phyloP scores from a whole-genome alignment of 768 basidiomycete genomes.

The Suillus weaverae region DNA sequence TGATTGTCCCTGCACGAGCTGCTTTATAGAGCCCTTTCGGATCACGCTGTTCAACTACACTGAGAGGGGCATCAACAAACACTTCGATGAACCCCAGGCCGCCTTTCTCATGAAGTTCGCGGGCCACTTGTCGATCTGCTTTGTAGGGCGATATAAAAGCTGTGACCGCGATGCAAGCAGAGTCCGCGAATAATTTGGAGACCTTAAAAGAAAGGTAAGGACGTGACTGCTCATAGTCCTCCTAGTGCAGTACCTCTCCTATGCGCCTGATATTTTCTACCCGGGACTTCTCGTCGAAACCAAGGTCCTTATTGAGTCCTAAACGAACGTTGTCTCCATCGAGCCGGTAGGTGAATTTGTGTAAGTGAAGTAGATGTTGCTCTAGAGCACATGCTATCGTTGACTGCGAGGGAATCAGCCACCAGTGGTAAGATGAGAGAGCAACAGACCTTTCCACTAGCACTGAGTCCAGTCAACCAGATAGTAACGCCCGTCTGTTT shows the following conservation, averaged over 20 bases:
- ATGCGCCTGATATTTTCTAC: constrained; percentile 97
- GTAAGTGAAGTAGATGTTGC: constrained; percentile 86
- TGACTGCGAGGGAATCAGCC: constrained; percentile 52
- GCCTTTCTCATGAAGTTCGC: constrained; percentile 74
- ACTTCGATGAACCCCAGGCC: constrained; percentile 89
- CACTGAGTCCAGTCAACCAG: constrained; percentile 96
- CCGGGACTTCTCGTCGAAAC: constrained; percentile 88
- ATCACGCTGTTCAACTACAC: constrained; percentile 87
- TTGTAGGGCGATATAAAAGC: constrained; percentile 99
- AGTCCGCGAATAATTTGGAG: constrained; percentile 89
- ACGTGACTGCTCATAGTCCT: constrained; percentile 3
- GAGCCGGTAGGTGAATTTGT: constrained; percentile 85
- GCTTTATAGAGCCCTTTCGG: constrained; percentile 98
- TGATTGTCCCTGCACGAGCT: constrained; percentile 92
- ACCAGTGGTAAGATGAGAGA: background rate
- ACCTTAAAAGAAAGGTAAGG: constrained; percentile 54
- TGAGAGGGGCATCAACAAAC: constrained; percentile 89
- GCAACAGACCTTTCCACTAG: constrained; percentile 80
- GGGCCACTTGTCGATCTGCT: constrained; percentile 79
- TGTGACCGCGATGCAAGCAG: constrained; percentile 82
- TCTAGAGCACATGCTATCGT: constrained; percentile 97
- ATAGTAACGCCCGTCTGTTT: constrained; percentile 87
- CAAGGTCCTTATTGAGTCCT: constrained; percentile 95
- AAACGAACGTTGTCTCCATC: constrained; percentile 97
- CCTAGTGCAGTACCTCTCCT: constrained; percentile 67